Evolutionary conservation across 2,329 filamentous ascomycete species (phyloP), one percentile per base, ranked within the genome.

Genomic region (Aspergillus japonicus): DNA sequence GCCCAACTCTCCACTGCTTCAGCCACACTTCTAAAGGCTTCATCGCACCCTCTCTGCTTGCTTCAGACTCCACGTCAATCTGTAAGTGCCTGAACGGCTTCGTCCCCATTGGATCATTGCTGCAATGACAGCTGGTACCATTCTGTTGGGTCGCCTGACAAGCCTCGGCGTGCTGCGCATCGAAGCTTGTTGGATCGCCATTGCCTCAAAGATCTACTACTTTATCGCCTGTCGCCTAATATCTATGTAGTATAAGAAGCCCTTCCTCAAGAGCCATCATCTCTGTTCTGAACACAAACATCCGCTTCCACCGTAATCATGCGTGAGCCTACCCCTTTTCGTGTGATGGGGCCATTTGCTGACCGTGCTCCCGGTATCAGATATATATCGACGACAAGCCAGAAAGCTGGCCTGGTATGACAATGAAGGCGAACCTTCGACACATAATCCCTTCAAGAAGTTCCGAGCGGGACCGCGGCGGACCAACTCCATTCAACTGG

Each of bases 401-500:
- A 72, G 71, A 35, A 69, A 69, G 19, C 67, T 75, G 54, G 77
- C 77, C 47, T 79, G 77, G 77, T 78, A 78, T 60, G 75, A 76
- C 58, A 65, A 73, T 14, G 74, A 77, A 35, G 75, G 70, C 57
- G 71, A 76, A 56, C 65, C 68, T 5, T 65, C 73, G 7, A 73
- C 66, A 5, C 70, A 71, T 56, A 80, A 80, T 55, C 77, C 77
- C 16, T 79, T 78, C 62, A 75, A 75, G 54, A 78, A 77, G 56
- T 72, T 75, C 62, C 70, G 70, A 44, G 53, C 65, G 35, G 69
- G 66, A 26, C 68, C 67, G 14, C 68, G 61, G 21, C 69, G 70
- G 47, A 63, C 67, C n/a, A 60, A 64, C 33, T 70, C 72, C 35
- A 66, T 71, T 31, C 67, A 72, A 50, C 62, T 75, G n/a, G 73